phyloP scores from a whole-genome alignment of 2,329 filamentous ascomycete genomes.

The Ilyonectria robusta region DNA sequence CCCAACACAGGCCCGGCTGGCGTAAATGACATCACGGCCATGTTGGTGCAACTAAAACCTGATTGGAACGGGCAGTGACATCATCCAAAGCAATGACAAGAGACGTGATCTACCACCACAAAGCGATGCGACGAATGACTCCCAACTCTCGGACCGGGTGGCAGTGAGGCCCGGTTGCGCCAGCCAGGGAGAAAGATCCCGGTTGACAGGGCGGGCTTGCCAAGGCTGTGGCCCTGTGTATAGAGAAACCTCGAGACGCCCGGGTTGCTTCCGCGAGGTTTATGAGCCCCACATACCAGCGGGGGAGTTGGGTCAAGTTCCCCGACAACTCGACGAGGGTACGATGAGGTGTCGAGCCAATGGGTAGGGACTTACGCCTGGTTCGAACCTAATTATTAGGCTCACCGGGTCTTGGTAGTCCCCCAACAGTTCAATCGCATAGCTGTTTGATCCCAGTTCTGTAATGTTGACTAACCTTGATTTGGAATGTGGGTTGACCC shows the following conservation, averaged over 20 bases:
- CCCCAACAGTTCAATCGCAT: too few relatives aligned
- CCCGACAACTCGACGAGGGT: too few relatives aligned
- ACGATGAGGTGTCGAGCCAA: too few relatives aligned
- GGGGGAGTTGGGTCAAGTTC: too few relatives aligned
- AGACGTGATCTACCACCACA: constrained; percentile 48
- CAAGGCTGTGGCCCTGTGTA: too few relatives aligned
- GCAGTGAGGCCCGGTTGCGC: neutral
- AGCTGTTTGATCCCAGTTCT: too few relatives aligned
- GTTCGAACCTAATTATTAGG: constrained; percentile 51
- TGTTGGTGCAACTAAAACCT: constrained; percentile 48
- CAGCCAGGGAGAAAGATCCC: constrained; percentile 43
- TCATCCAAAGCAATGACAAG: constrained; percentile 39
- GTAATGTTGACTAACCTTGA: too few relatives aligned
- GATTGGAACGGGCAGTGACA: constrained; percentile 54
- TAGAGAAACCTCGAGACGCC: constrained; percentile 30
- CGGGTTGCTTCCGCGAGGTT: neutral
- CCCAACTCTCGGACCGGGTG: constrained; percentile 39
- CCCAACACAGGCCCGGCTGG: too few relatives aligned
- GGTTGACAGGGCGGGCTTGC: constrained; percentile 48
- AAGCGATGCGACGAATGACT: constrained; percentile 48
- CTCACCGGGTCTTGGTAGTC: constrained; percentile 24
- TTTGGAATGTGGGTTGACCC: too few relatives aligned
- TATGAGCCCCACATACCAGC: too few relatives aligned
- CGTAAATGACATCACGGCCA: constrained; percentile 46
- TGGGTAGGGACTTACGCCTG: constrained; percentile 45